phyloP scores from a whole-genome alignment of 2,329 filamentous ascomycete genomes.

The Microcera coccophila region DNA sequence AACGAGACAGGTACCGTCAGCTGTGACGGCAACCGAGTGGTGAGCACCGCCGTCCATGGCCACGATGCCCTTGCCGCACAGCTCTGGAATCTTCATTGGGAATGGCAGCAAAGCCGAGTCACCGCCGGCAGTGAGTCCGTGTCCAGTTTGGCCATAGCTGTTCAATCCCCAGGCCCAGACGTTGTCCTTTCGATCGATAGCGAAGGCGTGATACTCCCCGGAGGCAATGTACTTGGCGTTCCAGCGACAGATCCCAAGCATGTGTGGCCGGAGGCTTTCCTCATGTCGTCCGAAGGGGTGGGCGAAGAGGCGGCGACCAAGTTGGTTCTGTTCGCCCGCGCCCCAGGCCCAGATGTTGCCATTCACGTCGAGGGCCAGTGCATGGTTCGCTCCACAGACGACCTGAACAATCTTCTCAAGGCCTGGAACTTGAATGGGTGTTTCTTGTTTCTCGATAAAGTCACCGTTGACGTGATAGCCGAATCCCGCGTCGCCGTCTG shows the following conservation, averaged over 20 bases:
- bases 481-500: conserved; percentile 43
- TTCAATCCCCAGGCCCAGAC: conserved; percentile 79
- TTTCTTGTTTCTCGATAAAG: conserved; percentile 41
- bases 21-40: conserved; percentile 59
- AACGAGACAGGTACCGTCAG: conserved; percentile 45
- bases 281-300: conserved; percentile 17
- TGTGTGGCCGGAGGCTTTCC: background rate
- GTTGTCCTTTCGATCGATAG: conserved; percentile 61
- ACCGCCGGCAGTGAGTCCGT: conserved; percentile 24
- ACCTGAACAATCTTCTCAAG: conserved; percentile 58
- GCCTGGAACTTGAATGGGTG: conserved; percentile 47
- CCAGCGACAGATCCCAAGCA: background rate
- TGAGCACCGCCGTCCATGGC: conserved; percentile 64
- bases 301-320: conserved; percentile 47
- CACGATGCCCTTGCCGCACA: conserved; percentile 56
- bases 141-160: conserved; percentile 68
- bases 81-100: conserved; percentile 59
- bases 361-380: conserved; percentile 57
- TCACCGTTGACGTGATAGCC: conserved; percentile 41
- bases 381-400: conserved; percentile 61
- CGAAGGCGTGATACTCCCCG: conserved; percentile 72
- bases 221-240: conserved; percentile 58
- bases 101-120: conserved; percentile 49
- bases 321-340: conserved; percentile 40
- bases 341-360: conserved; percentile 30